Evolutionary conservation across 306 rosid genomes (phyloP).

Genomic region (Phaseolus lunatus): DNA sequence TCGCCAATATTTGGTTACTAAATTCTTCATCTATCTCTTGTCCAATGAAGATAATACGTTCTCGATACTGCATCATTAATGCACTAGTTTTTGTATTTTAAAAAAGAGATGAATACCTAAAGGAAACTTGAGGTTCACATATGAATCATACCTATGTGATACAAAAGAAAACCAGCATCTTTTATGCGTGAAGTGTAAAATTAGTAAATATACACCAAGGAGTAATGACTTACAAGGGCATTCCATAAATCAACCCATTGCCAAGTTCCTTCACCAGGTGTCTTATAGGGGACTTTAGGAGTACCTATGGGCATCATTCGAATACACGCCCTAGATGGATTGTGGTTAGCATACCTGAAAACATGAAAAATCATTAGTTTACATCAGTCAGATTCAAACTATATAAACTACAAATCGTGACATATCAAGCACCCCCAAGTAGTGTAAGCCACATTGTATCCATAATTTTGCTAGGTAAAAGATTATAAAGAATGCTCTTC

Average conservation of each 20-base stretch:
- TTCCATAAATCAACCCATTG: constrained; percentile 99
- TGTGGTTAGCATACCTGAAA: constrained; percentile 63
- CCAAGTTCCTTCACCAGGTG: constrained; percentile 91
- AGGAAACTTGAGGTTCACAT: constrained; percentile 32
- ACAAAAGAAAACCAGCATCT: constrained; percentile 26
- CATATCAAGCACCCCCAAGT: neutral
- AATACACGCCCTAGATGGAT: constrained; percentile 65
- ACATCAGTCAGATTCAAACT: too few relatives aligned
- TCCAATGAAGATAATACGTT: constrained; percentile 87
- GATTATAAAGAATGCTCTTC: constrained; percentile 13
- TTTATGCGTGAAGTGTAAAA: neutral
- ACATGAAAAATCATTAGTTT: constrained; percentile 12
- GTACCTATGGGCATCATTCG: constrained; percentile 96
- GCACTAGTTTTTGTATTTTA: constrained; percentile 31
- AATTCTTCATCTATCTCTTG: constrained; percentile 85
- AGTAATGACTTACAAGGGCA: constrained; percentile 81
- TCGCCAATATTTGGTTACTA: constrained; percentile 90
- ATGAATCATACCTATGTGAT: neutral
- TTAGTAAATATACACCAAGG: constrained; percentile 17
- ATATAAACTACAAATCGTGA: neutral
- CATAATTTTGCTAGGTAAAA: constrained; percentile 13
- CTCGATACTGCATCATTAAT: constrained; percentile 83
- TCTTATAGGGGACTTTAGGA: constrained; percentile 84
- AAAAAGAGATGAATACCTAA: constrained; percentile 24
- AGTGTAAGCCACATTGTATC: constrained; percentile 25